A percentile compares a stretch with the other conserved stretches of the same genome.
phyloP scores from a whole-genome alignment of 176 grass and related monocot genomes.

The Hordeum vulgare region MorexV3_pseudomolecules_assembly NC_058522.1:344972033-344972532 shows the following conservation, averaged over 20 bases:
- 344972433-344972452: slow-evolving; percentile 86
- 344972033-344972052: background rate
- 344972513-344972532: slow-evolving; percentile 62
- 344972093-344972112: background rate
- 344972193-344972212: background rate
- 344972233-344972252: background rate
- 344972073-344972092: background rate
- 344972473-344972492: slow-evolving; percentile 30
- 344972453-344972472: slow-evolving; percentile 72
- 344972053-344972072: background rate
- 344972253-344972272: background rate
- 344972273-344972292: slow-evolving; percentile 30
- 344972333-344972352: slow-evolving; percentile 77
- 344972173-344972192: background rate
- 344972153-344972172: background rate
- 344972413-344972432: slow-evolving; percentile 88
- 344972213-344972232: background rate
- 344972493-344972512: slow-evolving; percentile 49
- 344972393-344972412: slow-evolving; percentile 72
- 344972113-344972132: background rate
- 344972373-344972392: slow-evolving; percentile 88
- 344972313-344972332: slow-evolving; percentile 30
- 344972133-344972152: background rate
- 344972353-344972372: slow-evolving; percentile 80
- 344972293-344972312: background rate